phyloP scores from a whole-genome alignment of 2,329 filamentous ascomycete genomes.

The Aspergillus neoniger region DNA sequence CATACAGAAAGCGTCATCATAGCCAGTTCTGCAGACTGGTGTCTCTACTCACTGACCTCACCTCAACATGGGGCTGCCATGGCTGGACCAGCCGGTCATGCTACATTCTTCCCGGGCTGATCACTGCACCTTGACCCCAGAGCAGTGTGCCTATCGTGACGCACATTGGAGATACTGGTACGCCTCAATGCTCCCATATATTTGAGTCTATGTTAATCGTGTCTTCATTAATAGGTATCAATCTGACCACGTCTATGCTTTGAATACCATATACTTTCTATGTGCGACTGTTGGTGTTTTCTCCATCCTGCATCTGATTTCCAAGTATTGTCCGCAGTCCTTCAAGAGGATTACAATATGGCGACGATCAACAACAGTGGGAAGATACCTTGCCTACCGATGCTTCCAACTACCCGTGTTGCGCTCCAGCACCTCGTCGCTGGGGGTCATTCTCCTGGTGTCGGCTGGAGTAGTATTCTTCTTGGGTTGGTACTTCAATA shows the following conservation, averaged over 20 bases:
- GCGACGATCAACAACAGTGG: slow-evolving; percentile 38
- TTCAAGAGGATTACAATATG: slow-evolving; percentile 30
- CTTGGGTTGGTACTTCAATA: slow-evolving; percentile 35
- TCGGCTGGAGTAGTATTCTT: slow-evolving; percentile 50
- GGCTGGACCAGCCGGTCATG: slow-evolving; percentile 35
- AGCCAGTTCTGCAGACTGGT: background rate
- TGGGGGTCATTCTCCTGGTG: slow-evolving; percentile 49
- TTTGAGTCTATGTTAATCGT: background rate
- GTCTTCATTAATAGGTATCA: slow-evolving; percentile 48
- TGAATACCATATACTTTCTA: slow-evolving; percentile 58
- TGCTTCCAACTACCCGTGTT: slow-evolving; percentile 38
- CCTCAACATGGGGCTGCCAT: slow-evolving; percentile 24
- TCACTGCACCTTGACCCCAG: slow-evolving; percentile 31
- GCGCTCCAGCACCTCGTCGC: slow-evolving; percentile 47
- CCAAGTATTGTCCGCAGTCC: slow-evolving; percentile 31
- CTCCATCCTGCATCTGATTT: slow-evolving; percentile 42
- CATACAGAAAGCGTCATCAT: background rate
- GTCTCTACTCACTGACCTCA: background rate
- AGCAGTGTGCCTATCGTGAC: slow-evolving; percentile 33
- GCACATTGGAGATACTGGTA: slow-evolving; percentile 37
- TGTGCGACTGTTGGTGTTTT: slow-evolving; percentile 53
- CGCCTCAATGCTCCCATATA: background rate
- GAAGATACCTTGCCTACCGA: slow-evolving; percentile 47
- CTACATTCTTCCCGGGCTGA: slow-evolving; percentile 34
- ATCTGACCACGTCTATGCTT: slow-evolving; percentile 56